Conservation (phyloP, 2,329 filamentous ascomycete species). For the Xylariaceae sp. region DNA sequence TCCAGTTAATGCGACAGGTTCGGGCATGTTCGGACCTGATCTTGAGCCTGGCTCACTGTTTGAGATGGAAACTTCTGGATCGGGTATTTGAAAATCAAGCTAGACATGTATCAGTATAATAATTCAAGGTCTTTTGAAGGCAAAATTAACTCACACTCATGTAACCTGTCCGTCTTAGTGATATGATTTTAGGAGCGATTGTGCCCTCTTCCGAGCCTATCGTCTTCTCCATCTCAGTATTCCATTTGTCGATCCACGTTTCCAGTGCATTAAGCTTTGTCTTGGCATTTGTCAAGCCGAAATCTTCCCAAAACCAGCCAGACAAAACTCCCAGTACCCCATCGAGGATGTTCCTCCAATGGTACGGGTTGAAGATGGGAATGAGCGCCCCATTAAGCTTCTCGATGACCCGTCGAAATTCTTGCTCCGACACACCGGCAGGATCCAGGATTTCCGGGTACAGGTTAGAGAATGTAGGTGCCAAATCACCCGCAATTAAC, state of each 20-base stretch:
- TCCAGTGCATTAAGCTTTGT: conserved; percentile 73
- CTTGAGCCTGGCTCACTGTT: conserved; percentile 53
- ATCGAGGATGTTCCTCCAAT: conserved; percentile 78
- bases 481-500: conserved; percentile 86
- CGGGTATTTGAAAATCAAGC: conserved; percentile 82
- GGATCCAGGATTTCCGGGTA: conserved; percentile 96
- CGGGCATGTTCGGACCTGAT: conserved; percentile 33
- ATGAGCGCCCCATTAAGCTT: conserved; percentile 80
- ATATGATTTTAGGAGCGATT: conserved; percentile 73
- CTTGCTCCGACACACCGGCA: conserved; percentile 77
- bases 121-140: neutral
- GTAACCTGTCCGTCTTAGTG: conserved; percentile 83
- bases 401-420: conserved; percentile 83
- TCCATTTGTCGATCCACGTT: conserved; percentile 86
- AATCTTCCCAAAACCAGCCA: conserved; percentile 93
- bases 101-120: conserved; percentile 44
- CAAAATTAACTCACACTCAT: conserved; percentile 68
- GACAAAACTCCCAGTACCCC: conserved; percentile 79
- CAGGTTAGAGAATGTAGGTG: conserved; percentile 90
- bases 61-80: conserved; percentile 70
- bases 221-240: conserved; percentile 69
- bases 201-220: conserved; percentile 56
- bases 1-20: conserved; percentile 7
- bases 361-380: conserved; percentile 81
- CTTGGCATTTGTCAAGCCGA: conserved; percentile 80